These are phyloP conservation scores for Sanghuangporus sanghuang DNA, from an alignment of 1,284 basidiomycete species.

Conservation along the genomic window DNA sequence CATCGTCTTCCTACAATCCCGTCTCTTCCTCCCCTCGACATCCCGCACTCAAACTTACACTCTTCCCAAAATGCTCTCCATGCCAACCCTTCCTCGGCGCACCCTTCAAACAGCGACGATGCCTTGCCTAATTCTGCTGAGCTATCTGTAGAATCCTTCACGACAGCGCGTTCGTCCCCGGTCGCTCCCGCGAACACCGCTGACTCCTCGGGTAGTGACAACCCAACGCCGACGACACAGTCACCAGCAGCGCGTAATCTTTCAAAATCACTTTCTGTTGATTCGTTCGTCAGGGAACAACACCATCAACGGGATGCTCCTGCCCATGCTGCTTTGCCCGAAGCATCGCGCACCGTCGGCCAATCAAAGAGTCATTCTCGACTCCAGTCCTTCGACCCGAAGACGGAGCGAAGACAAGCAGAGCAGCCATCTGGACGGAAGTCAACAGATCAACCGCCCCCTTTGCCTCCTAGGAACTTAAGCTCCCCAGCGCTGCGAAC, in stretches of 20 bases:
- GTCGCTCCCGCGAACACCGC: constrained; percentile 1
- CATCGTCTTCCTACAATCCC: constrained; percentile 13
- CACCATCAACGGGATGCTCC: constrained; percentile 1
- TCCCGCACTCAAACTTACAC: constrained; percentile 6
- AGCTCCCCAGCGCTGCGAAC: constrained; percentile 5
- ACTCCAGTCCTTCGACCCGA: constrained; percentile 10
- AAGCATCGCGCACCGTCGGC: constrained; percentile 6
- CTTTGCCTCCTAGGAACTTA: constrained; percentile 1
- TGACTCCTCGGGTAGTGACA: background rate
- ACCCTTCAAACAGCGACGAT: background rate
- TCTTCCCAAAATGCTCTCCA: background rate
- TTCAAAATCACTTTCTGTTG: constrained; percentile 15
- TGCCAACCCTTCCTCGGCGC: background rate
- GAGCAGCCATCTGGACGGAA: background rate
- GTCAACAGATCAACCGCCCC: background rate
- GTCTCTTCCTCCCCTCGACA: constrained; percentile 12
- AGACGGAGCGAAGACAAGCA: background rate
- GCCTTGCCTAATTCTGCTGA: background rate
- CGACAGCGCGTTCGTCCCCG: constrained; percentile 15
- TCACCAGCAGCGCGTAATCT: constrained; percentile 6
- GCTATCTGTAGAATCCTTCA: constrained; percentile 14
- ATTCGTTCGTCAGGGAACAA: constrained; percentile 16
- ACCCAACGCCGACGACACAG: background rate
- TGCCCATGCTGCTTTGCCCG: background rate
- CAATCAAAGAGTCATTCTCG: constrained; percentile 7